Evolutionary conservation across 495 filamentous ascomycete genomes (phyloP).

Genomic region (Lasiosphaeriaceae sp.): DNA sequence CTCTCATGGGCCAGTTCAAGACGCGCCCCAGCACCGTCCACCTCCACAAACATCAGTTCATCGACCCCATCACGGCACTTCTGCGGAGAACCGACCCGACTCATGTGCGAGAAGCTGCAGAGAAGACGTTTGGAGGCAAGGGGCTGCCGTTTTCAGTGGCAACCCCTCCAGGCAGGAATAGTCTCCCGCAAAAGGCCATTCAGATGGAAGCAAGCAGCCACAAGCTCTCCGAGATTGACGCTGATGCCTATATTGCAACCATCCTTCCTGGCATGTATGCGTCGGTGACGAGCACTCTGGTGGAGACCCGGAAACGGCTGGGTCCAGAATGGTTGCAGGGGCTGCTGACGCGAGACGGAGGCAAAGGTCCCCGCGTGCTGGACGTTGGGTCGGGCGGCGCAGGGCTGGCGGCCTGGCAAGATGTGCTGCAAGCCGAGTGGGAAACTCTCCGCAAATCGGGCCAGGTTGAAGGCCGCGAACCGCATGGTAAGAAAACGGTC

Average conservation of each 20-base stretch:
- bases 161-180: slow-evolving; percentile 31
- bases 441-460: slow-evolving; percentile 56
- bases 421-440: slow-evolving; percentile 77
- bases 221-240: slow-evolving; percentile 78
- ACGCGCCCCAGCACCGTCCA: slow-evolving; percentile 68
- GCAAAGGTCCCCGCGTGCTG: slow-evolving; percentile 66
- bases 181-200: slow-evolving; percentile 62
- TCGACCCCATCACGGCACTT: slow-evolving; percentile 62
- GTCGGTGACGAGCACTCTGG: slow-evolving; percentile 64
- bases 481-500: slow-evolving; percentile 48
- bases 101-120: slow-evolving; percentile 68
- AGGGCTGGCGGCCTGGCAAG: slow-evolving; percentile 78
- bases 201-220: slow-evolving; percentile 64
- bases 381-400: slow-evolving; percentile 86
- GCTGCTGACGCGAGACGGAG: slow-evolving; percentile 62
- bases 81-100: slow-evolving; percentile 62
- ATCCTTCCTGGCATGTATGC: slow-evolving; percentile 81
- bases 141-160: slow-evolving; percentile 66
- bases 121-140: slow-evolving; percentile 67
- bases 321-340: slow-evolving; percentile 73
- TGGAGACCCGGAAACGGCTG: slow-evolving; percentile 80
- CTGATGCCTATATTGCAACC: slow-evolving; percentile 74
- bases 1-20: slow-evolving; percentile 57
- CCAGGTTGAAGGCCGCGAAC: slow-evolving; percentile 26
- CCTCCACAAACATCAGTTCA: slow-evolving; percentile 61